Evolutionary conservation across 1,139 yeast genomes (phyloP), one percentile per base, ranked within the genome.

Genomic region (Suhomyces wounanorum): DNA sequence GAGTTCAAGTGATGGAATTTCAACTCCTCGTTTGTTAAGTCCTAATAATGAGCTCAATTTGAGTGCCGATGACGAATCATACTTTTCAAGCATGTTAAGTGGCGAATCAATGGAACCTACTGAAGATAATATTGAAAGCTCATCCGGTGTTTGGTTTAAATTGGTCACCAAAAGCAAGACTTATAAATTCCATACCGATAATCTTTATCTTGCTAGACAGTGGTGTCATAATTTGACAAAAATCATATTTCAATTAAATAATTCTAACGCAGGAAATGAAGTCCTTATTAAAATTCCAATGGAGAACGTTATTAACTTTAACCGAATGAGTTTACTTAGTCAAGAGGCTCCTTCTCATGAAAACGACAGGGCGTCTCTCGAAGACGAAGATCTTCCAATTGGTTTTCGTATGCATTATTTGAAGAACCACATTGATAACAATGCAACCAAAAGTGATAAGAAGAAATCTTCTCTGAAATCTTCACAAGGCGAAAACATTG

Each of bases 201-300:
- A 87, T 40, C 70, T 81, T 18, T 82, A 78, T 54, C 74, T 85
- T 7, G 97, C 97, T 0, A 77, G 87, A 51, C 81, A 84, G 40
- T 92, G 98, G 98, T 86, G 83, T 45, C 85, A 85, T 52, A 73
- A 81, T 16, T 69, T 92, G 45, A 88, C 89, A 55, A 89, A 88
- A 60, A 85, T 87, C 51, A 83, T 89, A 2, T 92, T 92, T 66
- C 72, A 70, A 52, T 58, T 70, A 35, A 77, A 91, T 8, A 79
- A 87, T 47, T 75, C 88, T 45, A 88, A 89, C 63, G 74, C 79
- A 39, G 86, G 85, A 17, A 86, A 86, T 58, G 85, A 86, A 55
- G 96, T 90, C 9, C 80, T 88, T 37, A 74, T 92, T 14, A 87
- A 87, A 59, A 82, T 92, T 8, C 97, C 98, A 0, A 65, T 88